phyloP scores from a whole-genome alignment of 2,329 filamentous ascomycete species.

The Fusarium pseudoanthophilum region DNA sequence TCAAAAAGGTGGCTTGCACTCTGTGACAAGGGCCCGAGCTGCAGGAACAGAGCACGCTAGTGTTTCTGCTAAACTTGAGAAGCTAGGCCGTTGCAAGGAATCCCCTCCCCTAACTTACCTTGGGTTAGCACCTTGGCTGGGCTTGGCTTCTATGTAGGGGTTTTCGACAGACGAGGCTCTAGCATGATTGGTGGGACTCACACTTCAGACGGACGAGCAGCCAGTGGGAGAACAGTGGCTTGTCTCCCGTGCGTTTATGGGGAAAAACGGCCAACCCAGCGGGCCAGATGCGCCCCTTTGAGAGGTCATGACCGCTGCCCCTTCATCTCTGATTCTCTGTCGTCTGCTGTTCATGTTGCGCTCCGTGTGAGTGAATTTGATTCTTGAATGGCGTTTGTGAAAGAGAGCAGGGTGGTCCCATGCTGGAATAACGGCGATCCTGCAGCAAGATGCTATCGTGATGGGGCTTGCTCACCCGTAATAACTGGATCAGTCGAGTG shows the following conservation, averaged over 20 bases:
- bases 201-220: slow-evolving; percentile 8
- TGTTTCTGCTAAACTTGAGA: slow-evolving; percentile 46
- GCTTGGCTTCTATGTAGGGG: slow-evolving; percentile 11
- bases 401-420: slow-evolving; percentile 16
- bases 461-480: slow-evolving; percentile 26
- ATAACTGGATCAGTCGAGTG: slow-evolving; percentile 9
- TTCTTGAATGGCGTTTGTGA: neutral
- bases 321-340: slow-evolving; percentile 28
- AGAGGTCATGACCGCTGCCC: slow-evolving; percentile 26
- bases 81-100: slow-evolving; percentile 16
- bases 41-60: slow-evolving; percentile 49
- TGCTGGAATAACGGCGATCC: slow-evolving; percentile 21
- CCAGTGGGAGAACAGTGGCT: slow-evolving; percentile 24
- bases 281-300: slow-evolving; percentile 23
- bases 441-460: neutral
- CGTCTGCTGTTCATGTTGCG: slow-evolving; percentile 7
- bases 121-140: neutral
- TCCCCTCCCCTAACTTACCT: neutral
- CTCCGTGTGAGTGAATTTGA: slow-evolving; percentile 3
- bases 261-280: slow-evolving; percentile 28
- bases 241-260: slow-evolving; percentile 27
- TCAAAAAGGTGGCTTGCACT: slow-evolving; percentile 19
- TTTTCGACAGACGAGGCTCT: neutral
- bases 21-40: slow-evolving; percentile 28
- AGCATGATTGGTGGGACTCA: slow-evolving; percentile 29